Evolutionary conservation across 768 basidiomycete genomes (phyloP).

Genomic region (Gloeophyllum trabeum): DNA sequence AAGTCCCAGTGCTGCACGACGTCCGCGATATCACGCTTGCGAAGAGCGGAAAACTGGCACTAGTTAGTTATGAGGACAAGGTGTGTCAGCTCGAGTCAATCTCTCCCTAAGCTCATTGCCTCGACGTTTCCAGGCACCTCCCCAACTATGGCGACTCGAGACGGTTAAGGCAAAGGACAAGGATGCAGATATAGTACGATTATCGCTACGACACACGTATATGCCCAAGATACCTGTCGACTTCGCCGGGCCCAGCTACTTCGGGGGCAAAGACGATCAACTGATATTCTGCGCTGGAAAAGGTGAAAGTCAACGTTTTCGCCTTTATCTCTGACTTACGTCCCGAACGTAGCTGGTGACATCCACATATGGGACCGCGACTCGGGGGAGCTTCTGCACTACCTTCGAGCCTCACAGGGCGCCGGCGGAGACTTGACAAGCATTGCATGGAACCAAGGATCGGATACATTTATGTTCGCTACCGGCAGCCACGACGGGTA

Average conservation of each 20-base stretch:
- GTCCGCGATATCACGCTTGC: slow-evolving; percentile 62
- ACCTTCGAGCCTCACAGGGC: slow-evolving; percentile 34
- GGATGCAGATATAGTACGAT: slow-evolving; percentile 16
- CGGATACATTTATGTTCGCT: slow-evolving; percentile 58
- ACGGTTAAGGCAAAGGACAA: slow-evolving; percentile 43
- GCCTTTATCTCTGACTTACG: slow-evolving; percentile 2
- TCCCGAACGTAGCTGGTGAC: slow-evolving; percentile 50
- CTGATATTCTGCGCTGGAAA: slow-evolving; percentile 71
- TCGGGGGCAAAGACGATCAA: slow-evolving; percentile 72
- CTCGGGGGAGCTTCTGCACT: slow-evolving; percentile 60
- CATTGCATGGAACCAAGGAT: slow-evolving; percentile 68
- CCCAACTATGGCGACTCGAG: slow-evolving; percentile 69
- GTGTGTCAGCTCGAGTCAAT: slow-evolving; percentile 19
- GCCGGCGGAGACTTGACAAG: slow-evolving; percentile 59
- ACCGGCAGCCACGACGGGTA: slow-evolving; percentile 72
- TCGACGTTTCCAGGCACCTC: slow-evolving; percentile 39
- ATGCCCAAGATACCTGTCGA: slow-evolving; percentile 58
- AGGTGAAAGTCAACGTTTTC: slow-evolving; percentile 24
- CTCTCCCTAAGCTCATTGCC: neutral
- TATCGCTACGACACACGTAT: slow-evolving; percentile 54
- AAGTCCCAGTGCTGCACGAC: slow-evolving; percentile 63
- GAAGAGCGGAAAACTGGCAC: slow-evolving; percentile 44
- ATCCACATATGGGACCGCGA: slow-evolving; percentile 84
- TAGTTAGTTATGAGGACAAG: slow-evolving; percentile 69
- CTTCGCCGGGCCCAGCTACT: slow-evolving; percentile 75